phyloP scores from a whole-genome alignment of 352 stramenopile species.

The Pythium dissimile region DNA sequence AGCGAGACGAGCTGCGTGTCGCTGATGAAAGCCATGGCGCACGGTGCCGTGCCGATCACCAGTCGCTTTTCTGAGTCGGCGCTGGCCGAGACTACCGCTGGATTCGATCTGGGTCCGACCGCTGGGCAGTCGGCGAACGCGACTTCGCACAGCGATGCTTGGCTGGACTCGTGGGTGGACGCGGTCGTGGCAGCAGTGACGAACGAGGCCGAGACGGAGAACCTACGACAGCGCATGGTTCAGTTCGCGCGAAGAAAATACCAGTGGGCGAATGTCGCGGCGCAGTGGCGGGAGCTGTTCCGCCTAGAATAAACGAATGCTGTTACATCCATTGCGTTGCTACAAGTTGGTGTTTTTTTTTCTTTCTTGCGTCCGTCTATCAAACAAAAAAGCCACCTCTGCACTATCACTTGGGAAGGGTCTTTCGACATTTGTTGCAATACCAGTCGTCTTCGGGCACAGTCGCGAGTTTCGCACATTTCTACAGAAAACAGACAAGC shows the following conservation, averaged over 20 bases:
- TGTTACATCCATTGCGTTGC: background rate
- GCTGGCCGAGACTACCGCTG: constrained; percentile 53
- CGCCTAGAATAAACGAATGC: constrained; percentile 20
- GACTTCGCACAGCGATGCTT: constrained; percentile 22
- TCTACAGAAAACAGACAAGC: too few relatives aligned
- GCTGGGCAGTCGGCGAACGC: constrained; percentile 8
- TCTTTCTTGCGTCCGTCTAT: too few relatives aligned
- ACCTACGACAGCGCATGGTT: constrained; percentile 52
- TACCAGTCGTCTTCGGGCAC: constrained; percentile 89
- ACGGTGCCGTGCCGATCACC: constrained; percentile 89
- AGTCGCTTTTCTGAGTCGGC: constrained; percentile 62
- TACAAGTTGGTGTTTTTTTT: background rate
- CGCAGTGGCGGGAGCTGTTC: constrained; percentile 54
- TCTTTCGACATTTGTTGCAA: constrained; percentile 70
- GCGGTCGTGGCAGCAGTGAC: constrained; percentile 39
- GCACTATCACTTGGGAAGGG: constrained; percentile 26
- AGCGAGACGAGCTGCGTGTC: constrained; percentile 91
- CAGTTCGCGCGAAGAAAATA: constrained; percentile 49
- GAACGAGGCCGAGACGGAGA: constrained; percentile 22
- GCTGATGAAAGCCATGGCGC: constrained; percentile 91
- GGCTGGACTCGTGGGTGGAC: constrained; percentile 49
- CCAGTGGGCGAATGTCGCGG: constrained; percentile 47
- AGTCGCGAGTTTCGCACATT: constrained; percentile 76
- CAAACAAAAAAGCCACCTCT: background rate
- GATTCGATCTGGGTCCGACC: constrained; percentile 75